Evolutionary conservation across 768 basidiomycete species (phyloP).

Genomic region (Tubosaeta brunneosetosa): DNA sequence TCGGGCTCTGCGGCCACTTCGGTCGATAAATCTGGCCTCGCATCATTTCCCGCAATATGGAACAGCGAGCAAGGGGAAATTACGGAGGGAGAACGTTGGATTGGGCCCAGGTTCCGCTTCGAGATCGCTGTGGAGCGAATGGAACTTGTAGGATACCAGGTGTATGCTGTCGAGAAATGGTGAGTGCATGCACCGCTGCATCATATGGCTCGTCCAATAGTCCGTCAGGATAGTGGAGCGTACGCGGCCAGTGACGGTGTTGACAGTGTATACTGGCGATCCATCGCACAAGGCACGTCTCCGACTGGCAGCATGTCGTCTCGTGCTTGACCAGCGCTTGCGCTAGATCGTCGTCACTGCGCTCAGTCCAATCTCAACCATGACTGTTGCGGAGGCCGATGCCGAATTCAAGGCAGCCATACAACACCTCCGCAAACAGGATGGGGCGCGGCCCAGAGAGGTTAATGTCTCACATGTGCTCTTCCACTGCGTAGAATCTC

Average conservation of each 20-base stretch:
- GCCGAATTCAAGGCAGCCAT: conserved; percentile 59
- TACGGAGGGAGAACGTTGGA: conserved; percentile 37
- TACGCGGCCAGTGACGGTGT: conserved; percentile 51
- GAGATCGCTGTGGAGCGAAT: conserved; percentile 45
- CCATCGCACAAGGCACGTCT: conserved; percentile 54
- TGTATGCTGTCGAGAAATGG: conserved; percentile 89
- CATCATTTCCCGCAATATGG: conserved; percentile 4
- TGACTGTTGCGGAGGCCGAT: conserved; percentile 42
- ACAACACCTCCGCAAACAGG: conserved; percentile 52
- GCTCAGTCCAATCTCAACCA: conserved; percentile 41
- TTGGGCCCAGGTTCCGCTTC: conserved; percentile 44
- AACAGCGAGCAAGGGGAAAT: conserved; percentile 9
- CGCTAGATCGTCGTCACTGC: conserved; percentile 57
- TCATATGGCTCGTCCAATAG: background rate
- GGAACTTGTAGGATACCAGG: conserved; percentile 58
- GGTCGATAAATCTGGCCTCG: conserved; percentile 11
- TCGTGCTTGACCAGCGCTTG: conserved; percentile 12
- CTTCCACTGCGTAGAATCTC: conserved; percentile 2
- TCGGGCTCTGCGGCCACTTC: conserved; percentile 29
- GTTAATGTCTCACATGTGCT: conserved; percentile 28
- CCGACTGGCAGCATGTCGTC: background rate
- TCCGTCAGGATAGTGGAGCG: conserved; percentile 61
- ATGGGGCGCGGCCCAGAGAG: conserved; percentile 71
- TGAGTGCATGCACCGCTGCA: conserved; percentile 24
- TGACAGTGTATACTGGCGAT: conserved; percentile 77